phyloP scores from a whole-genome alignment of 345 rosid species.

The Hypericum androsaemum region DNA sequence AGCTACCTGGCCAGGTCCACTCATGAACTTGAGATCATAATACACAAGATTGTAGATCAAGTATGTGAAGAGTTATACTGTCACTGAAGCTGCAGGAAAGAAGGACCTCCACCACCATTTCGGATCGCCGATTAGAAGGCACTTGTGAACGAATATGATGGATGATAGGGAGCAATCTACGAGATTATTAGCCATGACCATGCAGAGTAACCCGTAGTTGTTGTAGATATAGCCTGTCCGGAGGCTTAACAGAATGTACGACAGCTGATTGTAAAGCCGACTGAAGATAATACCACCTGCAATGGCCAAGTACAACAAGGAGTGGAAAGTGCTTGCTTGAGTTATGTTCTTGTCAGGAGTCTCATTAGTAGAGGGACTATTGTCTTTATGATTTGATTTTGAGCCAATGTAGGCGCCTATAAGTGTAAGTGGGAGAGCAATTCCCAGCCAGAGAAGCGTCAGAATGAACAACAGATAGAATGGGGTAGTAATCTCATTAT shows the following conservation, averaged over 20 bases:
- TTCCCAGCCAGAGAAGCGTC: no score
- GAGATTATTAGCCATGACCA: neutral
- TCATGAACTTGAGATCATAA: conserved; percentile 48
- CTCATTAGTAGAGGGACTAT: no score
- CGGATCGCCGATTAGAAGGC: conserved; percentile 50
- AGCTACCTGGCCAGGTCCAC: conserved; percentile 57
- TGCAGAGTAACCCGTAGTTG: conserved; percentile 7
- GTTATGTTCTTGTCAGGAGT: no score
- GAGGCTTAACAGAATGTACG: conserved; percentile 6
- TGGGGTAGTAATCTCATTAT: conserved; percentile 28
- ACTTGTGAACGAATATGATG: conserved; percentile 1
- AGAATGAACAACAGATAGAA: no score
- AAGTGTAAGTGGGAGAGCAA: no score
- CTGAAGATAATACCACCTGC: no score
- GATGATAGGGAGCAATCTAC: conserved; percentile 7
- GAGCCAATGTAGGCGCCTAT: no score
- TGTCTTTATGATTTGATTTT: no score
- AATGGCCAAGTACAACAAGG: no score
- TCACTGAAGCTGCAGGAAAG: conserved; percentile 1
- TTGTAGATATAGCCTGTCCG: conserved; percentile 8
- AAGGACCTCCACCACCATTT: conserved; percentile 29
- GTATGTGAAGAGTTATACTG: neutral
- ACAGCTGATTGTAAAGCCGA: neutral
- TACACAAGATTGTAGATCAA: conserved; percentile 51
- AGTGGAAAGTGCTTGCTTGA: no score